phyloP scores from a whole-genome alignment of 2,329 filamentous ascomycete genomes.

The Coniochaeta sp. region DNA sequence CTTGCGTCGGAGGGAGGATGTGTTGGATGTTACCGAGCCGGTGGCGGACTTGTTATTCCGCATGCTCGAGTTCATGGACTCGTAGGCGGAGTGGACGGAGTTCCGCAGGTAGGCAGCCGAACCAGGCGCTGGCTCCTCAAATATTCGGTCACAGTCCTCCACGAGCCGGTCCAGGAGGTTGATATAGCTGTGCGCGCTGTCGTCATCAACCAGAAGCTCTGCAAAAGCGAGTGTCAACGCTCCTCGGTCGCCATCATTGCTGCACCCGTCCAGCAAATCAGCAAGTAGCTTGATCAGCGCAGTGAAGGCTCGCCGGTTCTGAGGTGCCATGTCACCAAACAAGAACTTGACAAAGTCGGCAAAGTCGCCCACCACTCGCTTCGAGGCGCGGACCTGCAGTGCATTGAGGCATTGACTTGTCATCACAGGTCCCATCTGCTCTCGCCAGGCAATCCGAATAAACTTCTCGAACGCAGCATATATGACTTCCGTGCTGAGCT shows the following conservation, averaged over 20 bases:
- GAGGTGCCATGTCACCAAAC: slow-evolving; percentile 60
- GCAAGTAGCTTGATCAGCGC: slow-evolving; percentile 79
- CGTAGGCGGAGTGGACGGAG: slow-evolving; percentile 44
- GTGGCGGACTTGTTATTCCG: slow-evolving; percentile 55
- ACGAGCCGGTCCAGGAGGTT: slow-evolving; percentile 83
- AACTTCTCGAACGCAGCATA: slow-evolving; percentile 95
- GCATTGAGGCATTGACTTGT: slow-evolving; percentile 62
- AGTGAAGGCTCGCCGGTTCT: slow-evolving; percentile 71
- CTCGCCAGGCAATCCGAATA: slow-evolving; percentile 77
- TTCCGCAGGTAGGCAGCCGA: slow-evolving; percentile 33
- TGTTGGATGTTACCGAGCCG: slow-evolving; percentile 76
- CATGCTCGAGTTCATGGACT: slow-evolving; percentile 52
- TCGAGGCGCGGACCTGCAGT: slow-evolving; percentile 63
- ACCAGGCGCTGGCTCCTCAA: slow-evolving; percentile 51
- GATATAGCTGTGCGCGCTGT: slow-evolving; percentile 74
- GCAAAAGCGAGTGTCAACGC: slow-evolving; percentile 84
- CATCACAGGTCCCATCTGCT: slow-evolving; percentile 81
- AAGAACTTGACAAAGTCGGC: slow-evolving; percentile 60
- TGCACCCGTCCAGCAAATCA: slow-evolving; percentile 81
- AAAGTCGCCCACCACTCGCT: slow-evolving; percentile 65
- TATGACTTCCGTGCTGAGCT: slow-evolving; percentile 74
- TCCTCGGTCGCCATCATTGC: slow-evolving; percentile 85
- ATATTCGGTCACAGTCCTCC: slow-evolving; percentile 83
- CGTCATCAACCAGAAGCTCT: slow-evolving; percentile 74
- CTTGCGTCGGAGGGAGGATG: slow-evolving; percentile 76